Conservation (phyloP, 345 rosid species). For the Raphanus sativus region DNA sequence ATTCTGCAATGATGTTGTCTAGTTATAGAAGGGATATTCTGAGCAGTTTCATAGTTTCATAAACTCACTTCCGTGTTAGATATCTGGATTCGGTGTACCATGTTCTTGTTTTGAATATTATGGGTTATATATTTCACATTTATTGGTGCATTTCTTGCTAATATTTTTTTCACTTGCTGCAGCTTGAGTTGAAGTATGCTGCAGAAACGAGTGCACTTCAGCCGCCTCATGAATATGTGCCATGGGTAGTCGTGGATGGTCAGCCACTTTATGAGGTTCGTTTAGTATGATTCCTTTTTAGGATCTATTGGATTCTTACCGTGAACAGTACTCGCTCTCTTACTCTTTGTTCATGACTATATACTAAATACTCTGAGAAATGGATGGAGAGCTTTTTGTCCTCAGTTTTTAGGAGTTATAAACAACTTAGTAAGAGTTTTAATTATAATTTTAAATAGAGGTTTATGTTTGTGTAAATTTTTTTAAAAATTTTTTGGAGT, state of each 20-base stretch:
- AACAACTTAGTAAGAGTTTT: too few species aligned
- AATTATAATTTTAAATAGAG: background rate
- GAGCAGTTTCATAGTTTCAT: too few species aligned
- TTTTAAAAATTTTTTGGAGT: background rate
- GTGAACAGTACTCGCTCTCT: background rate
- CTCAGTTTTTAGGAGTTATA: background rate
- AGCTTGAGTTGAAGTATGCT: conserved; percentile 83
- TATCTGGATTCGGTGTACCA: background rate
- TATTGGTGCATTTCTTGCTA: background rate
- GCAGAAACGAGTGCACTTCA: conserved; percentile 76
- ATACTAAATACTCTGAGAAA: background rate
- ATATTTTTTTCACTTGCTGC: conserved; percentile 31
- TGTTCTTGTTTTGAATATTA: conserved; percentile 4
- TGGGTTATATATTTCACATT: background rate
- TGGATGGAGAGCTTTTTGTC: background rate
- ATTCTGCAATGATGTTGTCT: background rate
- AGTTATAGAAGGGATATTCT: background rate
- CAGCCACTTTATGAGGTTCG: conserved; percentile 90
- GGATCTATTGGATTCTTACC: conserved; percentile 9
- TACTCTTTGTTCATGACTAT: background rate
- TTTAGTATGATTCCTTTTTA: conserved; percentile 12
- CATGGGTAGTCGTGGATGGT: conserved; percentile 95
- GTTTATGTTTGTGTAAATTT: background rate
- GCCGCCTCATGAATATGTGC: conserved; percentile 88
- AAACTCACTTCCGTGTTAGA: background rate